Evolutionary conservation across 2,329 filamentous ascomycete species (phyloP), one percentile per base, ranked within the genome.

Genomic region (Cladophialophora immunda): DNA sequence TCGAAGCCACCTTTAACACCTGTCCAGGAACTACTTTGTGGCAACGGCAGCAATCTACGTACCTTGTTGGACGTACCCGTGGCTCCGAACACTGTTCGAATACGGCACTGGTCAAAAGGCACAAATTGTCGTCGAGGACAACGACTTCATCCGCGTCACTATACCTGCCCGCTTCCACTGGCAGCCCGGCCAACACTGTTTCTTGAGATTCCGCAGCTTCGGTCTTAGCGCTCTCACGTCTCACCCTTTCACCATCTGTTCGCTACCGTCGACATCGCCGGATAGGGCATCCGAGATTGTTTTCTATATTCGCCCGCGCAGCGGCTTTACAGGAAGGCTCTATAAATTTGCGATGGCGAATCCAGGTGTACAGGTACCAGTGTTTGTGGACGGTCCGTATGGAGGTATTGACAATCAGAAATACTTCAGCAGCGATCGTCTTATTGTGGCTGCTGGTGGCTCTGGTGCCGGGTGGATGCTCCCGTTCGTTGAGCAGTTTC

Each of bases 331-430:
- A 0, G 78, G 75, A 0, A 78, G 81, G 0, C 75, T 88, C 1
- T 79, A 80, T 3, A 77, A 73, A 0, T 62, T 80, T 5, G 82
- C 82, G 0, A 57, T 67, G 4, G 75, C 78, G 32, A 72, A 75
- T 11, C 79, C 85, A 0, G 78, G 75, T 0, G 62, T 71, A 0
- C 69, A 74, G 0, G 75, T 85, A 1, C 78, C 78, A 0, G 83
- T 89, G 0, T 73, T 87, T 0, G 68, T 89, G 0, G 87, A 89
- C 47, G 87, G 87, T 0, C 87, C 87, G 0, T 89, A 89, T 64
- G 86, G 87, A 0, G 86, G 86, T 0, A 73, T 86, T 19, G 75
- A 79, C 1, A 72, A 72, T 2, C 70, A 73, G 4, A 79, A 80
- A 54, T 73, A 81, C 15, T 70, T 74, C 0, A 74, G 75, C 0